Percentiles rank a stretch among this genome's conserved stretches.
Evolutionary conservation across 345 rosid species (phyloP).

Genomic region (Turritis glabra): DNA sequence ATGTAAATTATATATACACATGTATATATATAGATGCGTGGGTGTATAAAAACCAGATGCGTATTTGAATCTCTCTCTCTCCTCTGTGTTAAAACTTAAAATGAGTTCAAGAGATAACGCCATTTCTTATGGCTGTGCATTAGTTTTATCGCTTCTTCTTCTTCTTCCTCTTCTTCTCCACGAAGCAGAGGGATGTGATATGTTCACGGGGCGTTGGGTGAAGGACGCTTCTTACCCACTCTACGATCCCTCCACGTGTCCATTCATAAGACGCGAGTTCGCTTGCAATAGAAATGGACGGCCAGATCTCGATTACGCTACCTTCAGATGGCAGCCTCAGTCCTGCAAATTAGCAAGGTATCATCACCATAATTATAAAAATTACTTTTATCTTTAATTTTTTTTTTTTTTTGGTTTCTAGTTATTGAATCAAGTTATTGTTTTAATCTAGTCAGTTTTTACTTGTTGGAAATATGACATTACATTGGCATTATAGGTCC

Average conservation of each 20-base stretch:
- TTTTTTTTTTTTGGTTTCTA: neutral
- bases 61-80: conserved; percentile 38
- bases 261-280: conserved; percentile 69
- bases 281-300: conserved; percentile 70
- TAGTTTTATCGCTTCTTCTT: conserved; percentile 19
- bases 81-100: conserved; percentile 10
- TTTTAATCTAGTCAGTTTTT: neutral
- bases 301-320: conserved; percentile 56
- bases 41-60: conserved; percentile 31
- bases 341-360: conserved; percentile 61
- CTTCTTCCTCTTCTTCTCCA: conserved; percentile 5
- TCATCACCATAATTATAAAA: neutral
- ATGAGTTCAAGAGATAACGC: conserved; percentile 30
- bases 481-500: neutral
- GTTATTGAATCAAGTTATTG: neutral
- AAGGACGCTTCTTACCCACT: conserved; percentile 63
- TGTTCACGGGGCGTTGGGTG: conserved; percentile 76
- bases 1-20: neutral
- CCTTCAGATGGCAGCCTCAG: conserved; percentile 75
- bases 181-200: conserved; percentile 43
- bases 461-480: conserved; percentile 9
- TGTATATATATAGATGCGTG: conserved; percentile 26
- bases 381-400: neutral
- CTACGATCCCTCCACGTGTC: conserved; percentile 60
- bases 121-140: conserved; percentile 22